Evolutionary conservation across 2,329 filamentous ascomycete genomes (phyloP), one percentile per base, ranked within the genome.

Genomic region (Penicillium thymicola): DNA sequence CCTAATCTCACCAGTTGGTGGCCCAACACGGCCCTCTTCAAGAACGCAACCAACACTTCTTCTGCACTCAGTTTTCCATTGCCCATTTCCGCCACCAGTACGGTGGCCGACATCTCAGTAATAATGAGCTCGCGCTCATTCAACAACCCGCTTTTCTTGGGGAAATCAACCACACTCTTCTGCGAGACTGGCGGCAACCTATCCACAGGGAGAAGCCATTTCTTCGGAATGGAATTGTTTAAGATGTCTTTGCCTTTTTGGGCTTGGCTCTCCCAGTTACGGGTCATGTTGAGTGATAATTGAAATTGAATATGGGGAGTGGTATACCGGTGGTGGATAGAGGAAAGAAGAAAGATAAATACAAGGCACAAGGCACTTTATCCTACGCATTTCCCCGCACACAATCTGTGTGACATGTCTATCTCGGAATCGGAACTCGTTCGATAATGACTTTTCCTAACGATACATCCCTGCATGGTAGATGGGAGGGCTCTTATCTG

Each of bases 101-200:
- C 55, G 0, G 68, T 70, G 7, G 70, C 71, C 5, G 70, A 70
- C 54, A 64, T 63, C 41, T 83, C 80, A 0, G 83, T 85, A 55
- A 85, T 83, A 4, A 64, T 59, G 8, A 85, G 68, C 60, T 85
- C 83, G 10, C 73, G 64, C 11, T 73, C 60, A 9, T 65, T 78
- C 30, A 85, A 69, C 4, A 85, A 64, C 0, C 81, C 81, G 60
- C 80, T 79, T 57, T 73, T 67, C 34, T 72, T 69, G 4, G 70
- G 66, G 32, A 75, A 70, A 21, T 66, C 63, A 25, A 59, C 51
- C 13, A 75, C 69, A 54, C 70, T 65, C 34, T 72, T 68, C 48
- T 67, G 59, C 6, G 65, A 60, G 13, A 61, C 32, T 0, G 67
- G 60, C 4, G 72, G 72, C 2, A 74, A 55, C 46, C 64, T 62